Conservation (phyloP, 352 stramenopile species). For the Globisporangium recalcitrans region DNA sequence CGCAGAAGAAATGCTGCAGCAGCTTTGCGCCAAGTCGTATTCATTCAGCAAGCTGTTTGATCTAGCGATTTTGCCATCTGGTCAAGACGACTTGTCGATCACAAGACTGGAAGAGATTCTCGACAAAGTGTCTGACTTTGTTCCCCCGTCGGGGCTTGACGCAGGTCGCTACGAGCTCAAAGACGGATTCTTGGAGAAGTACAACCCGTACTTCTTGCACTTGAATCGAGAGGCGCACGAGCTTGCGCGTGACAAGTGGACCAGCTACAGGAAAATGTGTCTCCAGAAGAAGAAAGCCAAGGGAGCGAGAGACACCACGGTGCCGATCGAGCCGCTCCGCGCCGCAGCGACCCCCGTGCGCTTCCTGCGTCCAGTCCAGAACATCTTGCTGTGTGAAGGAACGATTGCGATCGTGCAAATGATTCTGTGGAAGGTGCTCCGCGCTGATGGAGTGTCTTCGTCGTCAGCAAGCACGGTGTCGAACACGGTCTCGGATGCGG, state of each 20-base stretch:
- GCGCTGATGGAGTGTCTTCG: conserved; percentile 25
- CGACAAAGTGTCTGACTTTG: conserved; percentile 60
- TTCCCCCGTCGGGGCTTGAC: conserved; percentile 67
- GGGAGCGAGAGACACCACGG: conserved; percentile 15
- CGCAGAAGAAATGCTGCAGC: conserved; percentile 80
- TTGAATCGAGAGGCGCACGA: conserved; percentile 82
- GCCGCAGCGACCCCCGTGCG: conserved; percentile 29
- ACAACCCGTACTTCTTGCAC: conserved; percentile 86
- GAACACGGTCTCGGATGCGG: conserved; percentile 65
- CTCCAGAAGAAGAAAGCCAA: conserved; percentile 26
- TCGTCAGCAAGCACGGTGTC: conserved; percentile 9
- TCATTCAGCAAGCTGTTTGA: conserved; percentile 84
- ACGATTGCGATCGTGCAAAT: conserved; percentile 59
- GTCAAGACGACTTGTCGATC: conserved; percentile 77
- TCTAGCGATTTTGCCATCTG: conserved; percentile 71
- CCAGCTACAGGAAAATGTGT: conserved; percentile 53
- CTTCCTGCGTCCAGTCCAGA: conserved; percentile 53
- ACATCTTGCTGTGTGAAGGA: conserved; percentile 61
- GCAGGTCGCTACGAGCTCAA: conserved; percentile 80
- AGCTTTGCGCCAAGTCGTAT: conserved; percentile 71
- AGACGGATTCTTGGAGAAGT: conserved; percentile 59
- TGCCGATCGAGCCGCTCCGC: conserved; percentile 41
- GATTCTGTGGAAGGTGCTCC: conserved; percentile 57
- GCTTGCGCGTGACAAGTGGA: conserved; percentile 77
- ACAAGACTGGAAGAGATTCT: conserved; percentile 59